These are phyloP conservation scores for Ramaria rubella DNA, from an alignment of 768 basidiomycete genomes.

Conservation along the genomic window DNA sequence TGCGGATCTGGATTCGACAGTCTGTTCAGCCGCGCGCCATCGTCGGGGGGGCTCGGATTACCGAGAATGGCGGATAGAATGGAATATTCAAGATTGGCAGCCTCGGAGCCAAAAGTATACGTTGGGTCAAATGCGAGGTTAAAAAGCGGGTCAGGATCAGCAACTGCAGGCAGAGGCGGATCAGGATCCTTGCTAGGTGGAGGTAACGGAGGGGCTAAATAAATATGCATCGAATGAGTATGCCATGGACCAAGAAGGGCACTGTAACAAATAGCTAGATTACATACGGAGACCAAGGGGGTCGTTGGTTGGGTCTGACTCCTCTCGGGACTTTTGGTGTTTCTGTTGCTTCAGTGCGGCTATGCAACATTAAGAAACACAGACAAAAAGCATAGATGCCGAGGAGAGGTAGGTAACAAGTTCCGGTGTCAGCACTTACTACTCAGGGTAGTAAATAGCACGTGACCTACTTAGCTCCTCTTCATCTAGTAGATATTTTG, in stretches of 20 bases:
- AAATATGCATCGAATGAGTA: not conserved
- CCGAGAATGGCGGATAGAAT: slow-evolving; percentile 90
- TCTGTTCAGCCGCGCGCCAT: not conserved
- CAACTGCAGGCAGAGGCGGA: not conserved
- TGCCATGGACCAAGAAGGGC: not conserved
- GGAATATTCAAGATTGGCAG: slow-evolving; percentile 90
- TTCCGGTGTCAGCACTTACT: not conserved
- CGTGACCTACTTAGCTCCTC: slow-evolving; percentile 71
- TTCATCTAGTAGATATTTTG: slow-evolving; percentile 93
- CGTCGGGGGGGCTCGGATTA: slow-evolving; percentile 47
- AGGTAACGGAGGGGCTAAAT: not conserved
- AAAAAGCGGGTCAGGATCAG: slow-evolving; percentile 48
- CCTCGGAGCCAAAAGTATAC: slow-evolving; percentile 75
- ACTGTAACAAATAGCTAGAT: not conserved
- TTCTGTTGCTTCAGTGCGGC: slow-evolving; percentile 8
- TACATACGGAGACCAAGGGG: slow-evolving; percentile 2
- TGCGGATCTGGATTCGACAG: not conserved
- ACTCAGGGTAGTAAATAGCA: not conserved
- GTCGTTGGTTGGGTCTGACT: not conserved
- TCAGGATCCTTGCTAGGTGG: slow-evolving; percentile 1
- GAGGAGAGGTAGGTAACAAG: not conserved
- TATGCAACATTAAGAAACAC: not conserved
- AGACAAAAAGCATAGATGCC: not conserved
- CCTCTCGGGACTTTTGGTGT: slow-evolving; percentile 6
- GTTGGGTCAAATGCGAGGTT: slow-evolving; percentile 54